These are phyloP conservation scores for Wallemia hederae DNA, from an alignment of 1,284 basidiomycete genomes.

Conservation along the genomic window DNA sequence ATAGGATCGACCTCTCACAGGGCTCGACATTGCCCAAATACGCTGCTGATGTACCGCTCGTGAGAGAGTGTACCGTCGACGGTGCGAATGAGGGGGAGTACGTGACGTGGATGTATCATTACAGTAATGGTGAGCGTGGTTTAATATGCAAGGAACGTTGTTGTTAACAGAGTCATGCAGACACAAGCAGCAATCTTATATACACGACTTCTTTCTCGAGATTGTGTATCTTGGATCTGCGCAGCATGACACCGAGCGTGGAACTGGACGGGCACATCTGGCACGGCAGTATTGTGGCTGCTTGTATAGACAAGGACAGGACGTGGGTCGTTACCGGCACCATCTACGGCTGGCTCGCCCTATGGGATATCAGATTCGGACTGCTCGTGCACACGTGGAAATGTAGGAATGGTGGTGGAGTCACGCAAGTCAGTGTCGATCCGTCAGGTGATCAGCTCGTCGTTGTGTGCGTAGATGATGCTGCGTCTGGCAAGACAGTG, in stretches of 20 bases:
- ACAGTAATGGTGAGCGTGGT: slow-evolving; percentile 9
- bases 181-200: slow-evolving; percentile 24
- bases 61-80: neutral
- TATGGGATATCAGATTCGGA: slow-evolving; percentile 88
- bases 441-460: slow-evolving; percentile 1
- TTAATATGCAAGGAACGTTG: neutral
- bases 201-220: slow-evolving; percentile 54
- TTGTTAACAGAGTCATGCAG: slow-evolving; percentile 2
- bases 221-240: slow-evolving; percentile 52
- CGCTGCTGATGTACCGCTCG: neutral
- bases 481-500: neutral
- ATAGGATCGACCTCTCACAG: slow-evolving; percentile 41
- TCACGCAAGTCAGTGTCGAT: slow-evolving; percentile 28
- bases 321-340: slow-evolving; percentile 75
- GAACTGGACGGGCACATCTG: slow-evolving; percentile 58
- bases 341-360: slow-evolving; percentile 42
- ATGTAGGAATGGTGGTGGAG: slow-evolving; percentile 34
- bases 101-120: slow-evolving; percentile 21
- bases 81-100: slow-evolving; percentile 31
- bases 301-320: slow-evolving; percentile 51
- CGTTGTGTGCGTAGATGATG: slow-evolving; percentile 9
- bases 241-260: slow-evolving; percentile 47
- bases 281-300: slow-evolving; percentile 50
- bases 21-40: slow-evolving; percentile 39
- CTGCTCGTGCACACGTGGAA: slow-evolving; percentile 67